These are phyloP conservation scores for Odonthalia washingtoniensis DNA, from an alignment of 31 red algal genomes.

Conservation along the genomic window DNA sequence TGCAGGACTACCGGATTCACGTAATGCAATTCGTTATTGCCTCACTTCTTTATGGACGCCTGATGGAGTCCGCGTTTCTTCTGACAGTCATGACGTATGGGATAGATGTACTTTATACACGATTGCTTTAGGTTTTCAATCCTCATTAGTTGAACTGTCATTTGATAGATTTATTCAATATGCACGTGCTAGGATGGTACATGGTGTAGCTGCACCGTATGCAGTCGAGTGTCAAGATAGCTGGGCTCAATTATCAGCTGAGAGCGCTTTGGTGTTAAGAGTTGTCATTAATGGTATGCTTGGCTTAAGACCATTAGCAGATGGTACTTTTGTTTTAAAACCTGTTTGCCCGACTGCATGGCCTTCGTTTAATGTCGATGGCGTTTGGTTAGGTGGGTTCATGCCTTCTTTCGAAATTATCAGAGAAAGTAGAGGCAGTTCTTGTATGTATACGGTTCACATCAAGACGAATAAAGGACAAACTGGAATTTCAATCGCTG, in stretches of 20 bases:
- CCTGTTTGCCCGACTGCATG: slow-evolving; percentile 46
- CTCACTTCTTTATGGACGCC: slow-evolving; percentile 56
- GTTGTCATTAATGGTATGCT: slow-evolving; percentile 65
- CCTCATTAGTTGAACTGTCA: slow-evolving; percentile 47
- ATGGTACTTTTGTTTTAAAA: slow-evolving; percentile 5
- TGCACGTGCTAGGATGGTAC: neutral
- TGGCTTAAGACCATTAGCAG: slow-evolving; percentile 41
- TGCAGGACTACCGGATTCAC: slow-evolving; percentile 24
- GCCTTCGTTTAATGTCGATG: slow-evolving; percentile 1
- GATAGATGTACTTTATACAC: slow-evolving; percentile 68
- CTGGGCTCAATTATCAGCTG: slow-evolving; percentile 60
- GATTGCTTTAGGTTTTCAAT: slow-evolving; percentile 43
- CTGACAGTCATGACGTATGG: slow-evolving; percentile 51
- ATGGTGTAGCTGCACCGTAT: slow-evolving; percentile 48
- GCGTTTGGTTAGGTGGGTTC: slow-evolving; percentile 11
- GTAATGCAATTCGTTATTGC: slow-evolving; percentile 34
- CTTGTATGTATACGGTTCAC: neutral
- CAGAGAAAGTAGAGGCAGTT: neutral
- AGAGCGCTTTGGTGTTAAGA: slow-evolving; percentile 67
- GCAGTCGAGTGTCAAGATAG: slow-evolving; percentile 65
- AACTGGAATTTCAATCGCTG: neutral
- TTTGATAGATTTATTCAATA: slow-evolving; percentile 42
- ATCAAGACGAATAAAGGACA: neutral
- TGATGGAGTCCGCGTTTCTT: slow-evolving; percentile 48
- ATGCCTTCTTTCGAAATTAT: neutral